Percentiles rank a stretch among this genome's conserved stretches.
These are phyloP conservation scores for Aspergillus puulaauensis DNA, from an alignment of 2,329 filamentous ascomycete genomes.

Conservation along the genomic window DNA sequence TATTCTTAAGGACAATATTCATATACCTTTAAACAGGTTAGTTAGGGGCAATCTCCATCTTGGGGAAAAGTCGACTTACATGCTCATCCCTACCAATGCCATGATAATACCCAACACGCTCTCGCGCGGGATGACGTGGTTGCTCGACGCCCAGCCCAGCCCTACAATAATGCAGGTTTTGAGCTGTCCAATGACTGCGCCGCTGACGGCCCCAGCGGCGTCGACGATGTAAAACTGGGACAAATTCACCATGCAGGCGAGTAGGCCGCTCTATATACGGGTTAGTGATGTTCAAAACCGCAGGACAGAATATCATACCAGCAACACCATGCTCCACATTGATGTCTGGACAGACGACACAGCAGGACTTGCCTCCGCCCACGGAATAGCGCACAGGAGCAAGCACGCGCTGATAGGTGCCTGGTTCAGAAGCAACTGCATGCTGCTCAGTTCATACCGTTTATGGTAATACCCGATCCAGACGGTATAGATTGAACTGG, in stretches of 20 bases:
- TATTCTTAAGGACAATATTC: slow-evolving; percentile 17
- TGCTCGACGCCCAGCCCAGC: slow-evolving; percentile 53
- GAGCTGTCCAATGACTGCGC: slow-evolving; percentile 65
- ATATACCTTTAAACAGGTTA: slow-evolving; percentile 14
- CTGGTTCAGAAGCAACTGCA: slow-evolving; percentile 24
- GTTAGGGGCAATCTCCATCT: background rate
- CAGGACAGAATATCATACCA: slow-evolving; percentile 1
- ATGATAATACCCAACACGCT: slow-evolving; percentile 19
- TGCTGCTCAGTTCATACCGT: slow-evolving; percentile 20
- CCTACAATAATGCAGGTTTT: slow-evolving; percentile 67
- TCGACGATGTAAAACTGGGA: slow-evolving; percentile 29
- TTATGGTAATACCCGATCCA: slow-evolving; percentile 21
- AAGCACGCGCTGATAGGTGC: slow-evolving; percentile 19
- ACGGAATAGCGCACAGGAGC: slow-evolving; percentile 18
- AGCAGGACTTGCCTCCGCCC: slow-evolving; percentile 14
- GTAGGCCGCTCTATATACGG: slow-evolving; percentile 17
- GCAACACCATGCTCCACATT: slow-evolving; percentile 18
- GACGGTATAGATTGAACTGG: slow-evolving; percentile 22
- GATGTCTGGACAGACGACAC: slow-evolving; percentile 15
- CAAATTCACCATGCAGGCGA: slow-evolving; percentile 24
- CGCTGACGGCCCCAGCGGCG: slow-evolving; percentile 57
- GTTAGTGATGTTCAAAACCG: background rate
- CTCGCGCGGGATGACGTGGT: slow-evolving; percentile 13
- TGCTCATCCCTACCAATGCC: slow-evolving; percentile 22
- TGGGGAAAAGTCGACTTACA: slow-evolving; percentile 12